A percentile compares a stretch with the other conserved stretches of the same genome.
phyloP scores from a whole-genome alignment of 1,139 yeast species.

The Suhomyces bolitotheri region DNA sequence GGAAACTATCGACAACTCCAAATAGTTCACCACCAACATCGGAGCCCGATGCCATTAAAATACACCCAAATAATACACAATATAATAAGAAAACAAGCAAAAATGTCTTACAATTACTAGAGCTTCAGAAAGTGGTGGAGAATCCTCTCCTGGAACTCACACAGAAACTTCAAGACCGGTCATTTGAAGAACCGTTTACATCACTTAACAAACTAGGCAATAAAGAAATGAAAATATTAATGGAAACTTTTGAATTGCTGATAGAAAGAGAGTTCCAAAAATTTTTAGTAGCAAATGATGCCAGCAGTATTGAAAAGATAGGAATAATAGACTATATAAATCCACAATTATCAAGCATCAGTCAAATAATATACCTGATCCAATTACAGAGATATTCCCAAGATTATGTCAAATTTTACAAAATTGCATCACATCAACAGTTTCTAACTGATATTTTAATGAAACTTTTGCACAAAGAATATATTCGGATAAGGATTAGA shows the following conservation, averaged over 20 bases:
- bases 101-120: no score
- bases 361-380: constrained; percentile 23
- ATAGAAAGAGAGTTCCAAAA: constrained; percentile 7
- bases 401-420: constrained; percentile 20
- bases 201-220: constrained; percentile 11
- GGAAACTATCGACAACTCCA: no score
- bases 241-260: constrained; percentile 5
- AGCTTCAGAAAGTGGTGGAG: constrained; percentile 1
- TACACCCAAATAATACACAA: no score
- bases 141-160: constrained; percentile 2
- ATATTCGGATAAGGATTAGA: constrained; percentile 19
- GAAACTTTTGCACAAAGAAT: constrained; percentile 27
- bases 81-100: no score
- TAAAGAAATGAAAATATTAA: constrained; percentile 5
- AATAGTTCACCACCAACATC: no score
- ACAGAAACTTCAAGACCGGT: constrained; percentile 1
- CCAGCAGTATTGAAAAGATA: constrained; percentile 2
- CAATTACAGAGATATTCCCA: constrained; percentile 22
- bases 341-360: constrained; percentile 28
- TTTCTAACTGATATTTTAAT: constrained; percentile 24
- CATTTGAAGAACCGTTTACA: constrained; percentile 11
- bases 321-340: constrained; percentile 30
- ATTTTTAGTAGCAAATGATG: constrained; percentile 1
- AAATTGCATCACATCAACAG: constrained; percentile 20
- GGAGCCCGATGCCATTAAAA: no score